Conservation (phyloP, 768 basidiomycete species). For the Macrocybe gigantea region DNA sequence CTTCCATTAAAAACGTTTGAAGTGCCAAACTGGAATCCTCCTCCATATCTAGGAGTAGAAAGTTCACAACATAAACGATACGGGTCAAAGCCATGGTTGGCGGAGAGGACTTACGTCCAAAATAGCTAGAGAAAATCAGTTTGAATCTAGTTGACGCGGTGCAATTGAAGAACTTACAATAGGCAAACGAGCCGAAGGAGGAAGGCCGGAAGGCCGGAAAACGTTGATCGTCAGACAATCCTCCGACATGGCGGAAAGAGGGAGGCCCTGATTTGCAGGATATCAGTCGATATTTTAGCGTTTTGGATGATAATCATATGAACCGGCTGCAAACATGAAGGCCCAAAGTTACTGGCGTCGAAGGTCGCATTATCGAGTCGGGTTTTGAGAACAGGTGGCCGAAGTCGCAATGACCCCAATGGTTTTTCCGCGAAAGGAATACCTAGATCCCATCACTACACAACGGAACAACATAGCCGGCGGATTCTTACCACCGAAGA, state of each 20-base stretch:
- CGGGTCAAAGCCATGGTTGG: not conserved
- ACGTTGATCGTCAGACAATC: slow-evolving; percentile 59
- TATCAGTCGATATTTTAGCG: slow-evolving; percentile 14
- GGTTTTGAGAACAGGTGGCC: slow-evolving; percentile 18
- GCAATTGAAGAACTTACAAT: slow-evolving; percentile 22
- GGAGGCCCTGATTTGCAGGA: slow-evolving; percentile 7
- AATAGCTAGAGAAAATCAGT: slow-evolving; percentile 20
- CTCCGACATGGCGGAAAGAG: slow-evolving; percentile 32
- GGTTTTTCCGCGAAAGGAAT: slow-evolving; percentile 26
- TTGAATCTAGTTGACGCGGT: not conserved
- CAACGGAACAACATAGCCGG: not conserved
- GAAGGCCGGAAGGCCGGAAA: slow-evolving; percentile 38
- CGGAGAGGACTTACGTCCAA: slow-evolving; percentile 26
- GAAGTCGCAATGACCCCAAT: slow-evolving; percentile 20
- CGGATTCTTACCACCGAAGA: slow-evolving; percentile 7
- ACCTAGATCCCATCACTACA: slow-evolving; percentile 7
- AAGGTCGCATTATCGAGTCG: slow-evolving; percentile 15
- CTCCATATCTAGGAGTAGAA: slow-evolving; percentile 12
- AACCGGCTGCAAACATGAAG: slow-evolving; percentile 22
- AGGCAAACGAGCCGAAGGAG: slow-evolving; percentile 23
- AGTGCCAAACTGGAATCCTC: slow-evolving; percentile 15
- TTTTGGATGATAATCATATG: not conserved
- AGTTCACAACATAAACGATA: not conserved
- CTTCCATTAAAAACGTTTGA: slow-evolving; percentile 18
- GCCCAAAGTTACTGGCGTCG: slow-evolving; percentile 21